Evolutionary conservation across 768 basidiomycete genomes (phyloP).

Genomic region (Calocybe cyanea): DNA sequence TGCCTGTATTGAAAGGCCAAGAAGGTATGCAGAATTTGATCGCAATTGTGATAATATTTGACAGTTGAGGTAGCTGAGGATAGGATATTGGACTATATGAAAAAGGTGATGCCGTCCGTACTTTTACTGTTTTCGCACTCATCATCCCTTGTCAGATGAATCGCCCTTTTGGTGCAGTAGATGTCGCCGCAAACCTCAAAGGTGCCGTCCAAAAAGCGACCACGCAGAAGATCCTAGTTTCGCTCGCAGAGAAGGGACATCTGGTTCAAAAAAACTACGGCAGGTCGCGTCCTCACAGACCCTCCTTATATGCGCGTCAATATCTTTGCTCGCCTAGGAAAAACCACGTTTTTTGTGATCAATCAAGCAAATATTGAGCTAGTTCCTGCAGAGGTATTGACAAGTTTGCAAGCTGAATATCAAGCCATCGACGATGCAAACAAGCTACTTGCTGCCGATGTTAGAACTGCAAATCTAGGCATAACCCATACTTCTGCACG

Average conservation of each 20-base stretch:
- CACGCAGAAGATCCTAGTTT: constrained; percentile 77
- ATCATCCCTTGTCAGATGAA: constrained; percentile 64
- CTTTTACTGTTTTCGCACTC: constrained; percentile 4
- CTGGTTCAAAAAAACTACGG: constrained; percentile 84
- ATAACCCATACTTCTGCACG: constrained; percentile 8
- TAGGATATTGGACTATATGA: constrained; percentile 74
- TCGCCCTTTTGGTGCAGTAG: constrained; percentile 90
- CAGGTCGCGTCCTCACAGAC: constrained; percentile 22
- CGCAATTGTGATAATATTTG: neutral
- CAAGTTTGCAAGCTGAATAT: constrained; percentile 56
- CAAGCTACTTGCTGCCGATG: constrained; percentile 44
- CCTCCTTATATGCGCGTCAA: constrained; percentile 12
- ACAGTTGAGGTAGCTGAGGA: constrained; percentile 56
- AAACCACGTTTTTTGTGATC: constrained; percentile 83
- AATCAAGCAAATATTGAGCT: constrained; percentile 73
- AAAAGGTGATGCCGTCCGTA: constrained; percentile 41
- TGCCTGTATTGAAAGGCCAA: constrained; percentile 64
- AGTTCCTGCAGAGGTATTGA: constrained; percentile 58
- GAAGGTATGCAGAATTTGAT: constrained; percentile 42
- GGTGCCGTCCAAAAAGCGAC: constrained; percentile 82
- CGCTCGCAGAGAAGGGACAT: constrained; percentile 82
- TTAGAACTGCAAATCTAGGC: constrained; percentile 50
- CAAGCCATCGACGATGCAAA: constrained; percentile 58
- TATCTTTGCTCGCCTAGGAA: constrained; percentile 45
- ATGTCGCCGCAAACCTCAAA: constrained; percentile 88